These are phyloP conservation scores for Przewalskia tangutica DNA, from an alignment of 257 asterid genomes.

Conservation along the genomic window DNA sequence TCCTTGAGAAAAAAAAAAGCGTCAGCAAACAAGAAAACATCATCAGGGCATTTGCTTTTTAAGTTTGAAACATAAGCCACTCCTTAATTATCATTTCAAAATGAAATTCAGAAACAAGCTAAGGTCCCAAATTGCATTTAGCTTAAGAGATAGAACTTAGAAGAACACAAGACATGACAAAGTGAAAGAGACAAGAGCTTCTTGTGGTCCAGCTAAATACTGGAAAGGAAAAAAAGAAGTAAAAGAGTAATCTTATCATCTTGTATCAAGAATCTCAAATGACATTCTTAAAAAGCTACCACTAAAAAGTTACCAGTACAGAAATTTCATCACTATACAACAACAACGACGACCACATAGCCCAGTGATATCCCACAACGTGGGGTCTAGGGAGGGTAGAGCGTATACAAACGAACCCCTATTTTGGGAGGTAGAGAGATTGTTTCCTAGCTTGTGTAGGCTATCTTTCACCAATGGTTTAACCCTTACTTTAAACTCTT, in stretches of 20 bases:
- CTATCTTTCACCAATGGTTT: too few relatives aligned
- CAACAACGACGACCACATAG: too few relatives aligned
- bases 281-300: constrained; percentile 1
- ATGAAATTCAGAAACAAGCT: too few relatives aligned
- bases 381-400: too few relatives aligned
- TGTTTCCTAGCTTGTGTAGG: too few relatives aligned
- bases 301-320: neutral
- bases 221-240: neutral
- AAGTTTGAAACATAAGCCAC: neutral
- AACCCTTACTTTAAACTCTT: too few relatives aligned
- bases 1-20: neutral
- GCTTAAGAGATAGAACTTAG: neutral
- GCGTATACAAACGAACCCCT: too few relatives aligned
- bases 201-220: constrained; percentile 3
- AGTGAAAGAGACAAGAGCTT: neutral
- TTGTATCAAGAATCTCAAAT: constrained; percentile 1
- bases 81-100: neutral
- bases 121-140: neutral
- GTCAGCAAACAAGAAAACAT: neutral
- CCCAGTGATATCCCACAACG: too few relatives aligned
- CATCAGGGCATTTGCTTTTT: neutral
- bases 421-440: too few relatives aligned
- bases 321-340: neutral
- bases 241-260: neutral
- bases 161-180: neutral